Base-by-base conservation (phyloP, 2,329 filamentous ascomycete species). In the Fusarium palustre region DNA sequence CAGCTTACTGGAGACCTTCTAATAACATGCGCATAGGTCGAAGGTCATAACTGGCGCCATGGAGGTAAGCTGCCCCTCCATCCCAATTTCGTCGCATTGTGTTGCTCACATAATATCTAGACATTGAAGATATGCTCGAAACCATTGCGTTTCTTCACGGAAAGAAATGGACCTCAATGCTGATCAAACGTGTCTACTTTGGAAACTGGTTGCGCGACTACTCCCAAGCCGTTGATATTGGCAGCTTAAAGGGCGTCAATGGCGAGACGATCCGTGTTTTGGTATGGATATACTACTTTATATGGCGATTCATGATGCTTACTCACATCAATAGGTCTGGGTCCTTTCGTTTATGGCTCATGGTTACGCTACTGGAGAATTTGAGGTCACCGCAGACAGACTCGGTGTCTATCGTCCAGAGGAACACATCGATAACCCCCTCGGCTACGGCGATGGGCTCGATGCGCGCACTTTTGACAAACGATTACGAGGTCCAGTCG, bases 201-300 rank as follows among this genome's bases (percentile, higher is more conserved):
- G 92, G 92, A 60, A 96, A 96, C 79, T 96, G 92, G 92, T 83
- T 95, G 41, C 87, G 92, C 64, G 92, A 95, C 81, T 96, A 96
- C 78, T 94, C 91, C 15, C 92, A 95, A 76, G 92, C 92, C 36
- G 86, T 95, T 78, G 92, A 95, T 75, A 90, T 94, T 15, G 91
- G 91, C 49, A 93, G 90, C 64, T 79, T 96, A 66, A 94, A 94
- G 80, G 90, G 89, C 64, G 89, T 93, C 63, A 92, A 92, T 68
- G 90, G 91, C 34, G 90, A 91, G 38, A 94, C 92, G 5, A 92
- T 96, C 72, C 87, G 92, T 43, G 88, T 95, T 63, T 81, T 96
- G 38, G 90, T 86, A 77, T 59, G 63, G 28, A 28, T 22, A 25
- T 25, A 5, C 20, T 47, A 13, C 42, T 18, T 34, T 53, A 28